Conservation (phyloP, 148 eudicot genomes). For the Agrostemma githago region DNA sequence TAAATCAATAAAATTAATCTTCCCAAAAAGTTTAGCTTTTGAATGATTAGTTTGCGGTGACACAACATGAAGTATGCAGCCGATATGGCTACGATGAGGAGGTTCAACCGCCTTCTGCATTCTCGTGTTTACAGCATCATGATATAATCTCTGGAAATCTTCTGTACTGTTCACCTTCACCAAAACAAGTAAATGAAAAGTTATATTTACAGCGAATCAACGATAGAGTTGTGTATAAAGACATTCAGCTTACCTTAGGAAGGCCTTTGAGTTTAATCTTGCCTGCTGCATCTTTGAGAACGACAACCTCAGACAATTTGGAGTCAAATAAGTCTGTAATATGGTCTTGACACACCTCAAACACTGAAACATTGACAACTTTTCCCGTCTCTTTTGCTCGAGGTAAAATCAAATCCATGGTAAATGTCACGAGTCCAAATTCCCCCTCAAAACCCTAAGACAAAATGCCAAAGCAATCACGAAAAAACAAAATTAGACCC, state of each 20-base stretch:
- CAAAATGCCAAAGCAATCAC: no score
- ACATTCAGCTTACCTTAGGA: constrained; percentile 46
- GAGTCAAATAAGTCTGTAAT: no score
- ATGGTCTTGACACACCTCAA: no score
- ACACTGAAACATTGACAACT: no score
- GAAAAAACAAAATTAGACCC: no score
- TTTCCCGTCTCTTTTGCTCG: no score
- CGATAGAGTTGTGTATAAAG: not conserved
- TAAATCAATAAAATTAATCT: no score
- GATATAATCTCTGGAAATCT: no score
- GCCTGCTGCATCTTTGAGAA: constrained; percentile 65
- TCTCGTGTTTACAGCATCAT: constrained; percentile 15
- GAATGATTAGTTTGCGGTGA: constrained; percentile 36
- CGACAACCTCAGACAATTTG: no score
- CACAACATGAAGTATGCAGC: constrained; percentile 50
- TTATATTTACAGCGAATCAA: not conserved
- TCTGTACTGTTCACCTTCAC: constrained; percentile 44
- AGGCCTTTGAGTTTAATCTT: constrained; percentile 75
- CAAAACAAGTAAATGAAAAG: constrained; percentile 30
- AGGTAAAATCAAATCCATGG: no score
- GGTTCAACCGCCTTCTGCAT: constrained; percentile 38
- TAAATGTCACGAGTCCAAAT: no score
- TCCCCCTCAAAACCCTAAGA: constrained; percentile 39
- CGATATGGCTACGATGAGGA: constrained; percentile 58
- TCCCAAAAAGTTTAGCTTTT: constrained; percentile 37